Evolutionary conservation across 2,329 filamentous ascomycete species (phyloP).

Genomic region (Cladosporium sphaerospermum): DNA sequence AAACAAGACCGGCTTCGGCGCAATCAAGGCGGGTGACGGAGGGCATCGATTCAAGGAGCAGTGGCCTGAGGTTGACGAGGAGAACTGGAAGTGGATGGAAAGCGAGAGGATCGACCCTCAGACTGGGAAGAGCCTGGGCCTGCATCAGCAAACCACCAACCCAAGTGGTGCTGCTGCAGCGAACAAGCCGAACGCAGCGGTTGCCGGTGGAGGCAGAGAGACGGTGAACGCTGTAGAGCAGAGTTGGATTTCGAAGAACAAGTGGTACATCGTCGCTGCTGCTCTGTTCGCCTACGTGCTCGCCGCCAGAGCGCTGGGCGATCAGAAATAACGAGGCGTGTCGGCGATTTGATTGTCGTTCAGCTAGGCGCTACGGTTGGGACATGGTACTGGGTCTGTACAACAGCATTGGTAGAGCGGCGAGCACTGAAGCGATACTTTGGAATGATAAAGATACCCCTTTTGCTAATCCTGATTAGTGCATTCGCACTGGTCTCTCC

Average conservation of each 20-base stretch:
- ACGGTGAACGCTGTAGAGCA: conserved; percentile 65
- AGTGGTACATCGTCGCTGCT: conserved; percentile 63
- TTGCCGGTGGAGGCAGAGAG: conserved; percentile 68
- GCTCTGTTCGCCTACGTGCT: conserved; percentile 77
- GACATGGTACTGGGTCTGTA: background rate
- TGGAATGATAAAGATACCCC: background rate
- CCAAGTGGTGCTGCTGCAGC: conserved; percentile 58
- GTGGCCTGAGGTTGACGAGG: conserved; percentile 81
- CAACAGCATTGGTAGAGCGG: background rate
- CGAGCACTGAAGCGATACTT: background rate
- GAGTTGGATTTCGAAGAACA: conserved; percentile 76
- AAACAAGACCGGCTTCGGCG: conserved; percentile 60
- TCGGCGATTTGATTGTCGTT: background rate
- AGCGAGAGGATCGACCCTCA: conserved; percentile 70
- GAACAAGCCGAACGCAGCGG: conserved; percentile 55
- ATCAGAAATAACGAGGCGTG: conserved; percentile 22
- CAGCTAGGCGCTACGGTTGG: conserved; percentile 4
- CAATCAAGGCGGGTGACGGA: conserved; percentile 82
- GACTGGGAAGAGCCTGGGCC: conserved; percentile 52
- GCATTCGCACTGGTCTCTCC: no score
- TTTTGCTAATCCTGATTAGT: background rate
- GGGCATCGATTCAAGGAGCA: conserved; percentile 83
- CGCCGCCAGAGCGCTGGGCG: conserved; percentile 66
- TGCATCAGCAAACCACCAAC: conserved; percentile 41
- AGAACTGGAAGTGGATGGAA: conserved; percentile 90